phyloP scores from a whole-genome alignment of 148 eudicot species.

The Silene latifolia region DNA sequence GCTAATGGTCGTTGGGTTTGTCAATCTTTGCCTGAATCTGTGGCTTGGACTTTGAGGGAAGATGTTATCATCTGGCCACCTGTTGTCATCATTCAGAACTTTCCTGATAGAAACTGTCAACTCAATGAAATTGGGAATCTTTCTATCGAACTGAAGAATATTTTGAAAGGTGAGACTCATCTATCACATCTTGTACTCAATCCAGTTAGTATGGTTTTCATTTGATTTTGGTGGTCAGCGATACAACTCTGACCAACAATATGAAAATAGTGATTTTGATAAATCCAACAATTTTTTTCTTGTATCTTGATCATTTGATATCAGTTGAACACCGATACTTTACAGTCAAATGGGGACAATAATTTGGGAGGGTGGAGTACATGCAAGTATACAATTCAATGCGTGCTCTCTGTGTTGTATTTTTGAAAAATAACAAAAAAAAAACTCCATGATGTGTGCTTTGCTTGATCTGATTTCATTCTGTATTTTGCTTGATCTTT shows the following conservation, averaged over 20 bases:
- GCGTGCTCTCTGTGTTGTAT: background rate
- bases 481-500: slow-evolving; percentile 21
- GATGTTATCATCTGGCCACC: slow-evolving; percentile 73
- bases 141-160: slow-evolving; percentile 30
- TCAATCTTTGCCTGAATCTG: slow-evolving; percentile 37
- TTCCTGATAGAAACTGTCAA: slow-evolving; percentile 23
- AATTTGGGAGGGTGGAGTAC: background rate
- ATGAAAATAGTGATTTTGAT: background rate
- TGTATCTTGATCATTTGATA: background rate
- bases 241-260: background rate
- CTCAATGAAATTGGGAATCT: slow-evolving; percentile 32
- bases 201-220: background rate
- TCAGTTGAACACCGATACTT: too few relatives aligned
- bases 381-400: background rate
- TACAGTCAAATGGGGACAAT: background rate
- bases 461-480: background rate
- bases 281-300: background rate
- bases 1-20: slow-evolving; percentile 38
- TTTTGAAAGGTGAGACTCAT: slow-evolving; percentile 38
- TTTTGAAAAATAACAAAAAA: background rate
- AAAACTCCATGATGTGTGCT: background rate
- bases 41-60: slow-evolving; percentile 36
- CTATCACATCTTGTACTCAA: background rate
- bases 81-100: slow-evolving; percentile 48
- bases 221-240: background rate